Evolutionary conservation across 495 filamentous ascomycete genomes (phyloP).

Genomic region (Emericellopsis terricola): DNA sequence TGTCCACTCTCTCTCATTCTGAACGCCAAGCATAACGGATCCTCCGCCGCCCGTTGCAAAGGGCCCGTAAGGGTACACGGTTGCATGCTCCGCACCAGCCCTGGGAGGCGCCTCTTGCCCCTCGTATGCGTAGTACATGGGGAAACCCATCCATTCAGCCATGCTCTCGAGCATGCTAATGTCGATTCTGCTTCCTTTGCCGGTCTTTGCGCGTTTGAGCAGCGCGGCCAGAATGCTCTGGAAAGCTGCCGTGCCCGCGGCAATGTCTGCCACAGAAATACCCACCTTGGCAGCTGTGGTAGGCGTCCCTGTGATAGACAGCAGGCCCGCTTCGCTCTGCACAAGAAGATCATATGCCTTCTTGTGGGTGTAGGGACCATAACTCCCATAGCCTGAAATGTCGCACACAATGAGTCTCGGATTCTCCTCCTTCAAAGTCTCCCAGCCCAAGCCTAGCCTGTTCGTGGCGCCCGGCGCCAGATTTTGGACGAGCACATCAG

Average conservation of each 20-base stretch:
- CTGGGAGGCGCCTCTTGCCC: slow-evolving; percentile 18
- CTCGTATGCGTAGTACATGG: slow-evolving; percentile 31
- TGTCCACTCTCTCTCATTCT: slow-evolving; percentile 34
- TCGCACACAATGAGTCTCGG: slow-evolving; percentile 32
- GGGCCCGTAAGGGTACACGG: slow-evolving; percentile 34
- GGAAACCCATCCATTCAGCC: slow-evolving; percentile 38
- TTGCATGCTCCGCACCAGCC: slow-evolving; percentile 28
- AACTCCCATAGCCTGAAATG: slow-evolving; percentile 31
- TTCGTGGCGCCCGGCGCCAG: slow-evolving; percentile 29
- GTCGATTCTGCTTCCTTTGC: slow-evolving; percentile 25
- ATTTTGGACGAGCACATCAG: slow-evolving; percentile 35
- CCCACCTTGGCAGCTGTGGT: slow-evolving; percentile 30
- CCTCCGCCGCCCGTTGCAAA: slow-evolving; percentile 27
- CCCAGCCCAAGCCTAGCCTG: slow-evolving; percentile 27
- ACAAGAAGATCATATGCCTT: slow-evolving; percentile 39
- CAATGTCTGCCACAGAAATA: slow-evolving; percentile 33
- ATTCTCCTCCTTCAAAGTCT: slow-evolving; percentile 18
- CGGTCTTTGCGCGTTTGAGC: slow-evolving; percentile 24
- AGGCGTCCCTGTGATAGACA: slow-evolving; percentile 28
- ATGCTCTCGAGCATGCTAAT: slow-evolving; percentile 36
- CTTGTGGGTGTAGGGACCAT: slow-evolving; percentile 32
- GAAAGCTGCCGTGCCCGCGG: slow-evolving; percentile 31
- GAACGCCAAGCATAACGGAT: slow-evolving; percentile 34
- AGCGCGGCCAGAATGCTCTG: slow-evolving; percentile 30
- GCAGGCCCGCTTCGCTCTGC: slow-evolving; percentile 33